A percentile compares a stretch with the other conserved stretches of the same genome.
Conservation (phyloP, 2,329 filamentous ascomycete species). For the Ascochyta koolunga region DNA sequence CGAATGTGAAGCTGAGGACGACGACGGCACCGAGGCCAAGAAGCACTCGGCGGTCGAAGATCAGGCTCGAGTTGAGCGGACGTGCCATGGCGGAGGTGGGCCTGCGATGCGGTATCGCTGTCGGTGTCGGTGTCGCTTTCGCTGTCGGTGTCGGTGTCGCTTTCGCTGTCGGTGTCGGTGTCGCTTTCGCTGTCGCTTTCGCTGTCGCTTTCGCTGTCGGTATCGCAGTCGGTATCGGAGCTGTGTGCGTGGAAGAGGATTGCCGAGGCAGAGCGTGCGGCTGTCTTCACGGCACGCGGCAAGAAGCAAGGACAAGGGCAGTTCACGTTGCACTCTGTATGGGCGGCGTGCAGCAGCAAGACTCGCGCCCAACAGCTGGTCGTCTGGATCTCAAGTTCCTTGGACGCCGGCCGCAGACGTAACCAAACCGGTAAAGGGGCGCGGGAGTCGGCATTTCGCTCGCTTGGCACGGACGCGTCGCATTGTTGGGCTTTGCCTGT, state of each 20-base stretch:
- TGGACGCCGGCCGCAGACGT: slow-evolving; percentile 10
- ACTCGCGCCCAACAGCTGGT: slow-evolving; percentile 12
- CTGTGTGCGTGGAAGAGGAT: not conserved
- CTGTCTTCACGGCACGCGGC: not conserved
- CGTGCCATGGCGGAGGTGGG: slow-evolving; percentile 26
- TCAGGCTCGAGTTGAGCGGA: slow-evolving; percentile 33
- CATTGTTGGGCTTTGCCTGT: slow-evolving; percentile 8
- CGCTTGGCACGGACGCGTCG: slow-evolving; percentile 33
- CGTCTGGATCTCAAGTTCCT: slow-evolving; percentile 13
- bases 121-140: too few species aligned
- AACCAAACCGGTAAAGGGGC: slow-evolving; percentile 27
- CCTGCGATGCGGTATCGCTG: slow-evolving; percentile 5
- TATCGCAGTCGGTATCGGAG: slow-evolving; percentile 7
- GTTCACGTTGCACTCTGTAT: slow-evolving; percentile 21
- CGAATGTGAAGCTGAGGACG: slow-evolving; percentile 33
- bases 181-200: too few species aligned
- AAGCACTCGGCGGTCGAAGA: slow-evolving; percentile 35
- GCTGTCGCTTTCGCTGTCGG: too few species aligned
- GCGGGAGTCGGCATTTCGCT: slow-evolving; percentile 25
- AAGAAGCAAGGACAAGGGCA: not conserved
- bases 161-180: too few species aligned
- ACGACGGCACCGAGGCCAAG: slow-evolving; percentile 28
- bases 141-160: too few species aligned
- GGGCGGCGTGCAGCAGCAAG: slow-evolving; percentile 15
- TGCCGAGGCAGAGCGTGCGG: not conserved